Evolutionary conservation across 2,329 filamentous ascomycete species (phyloP).

Genomic region (Botrytis porri): DNA sequence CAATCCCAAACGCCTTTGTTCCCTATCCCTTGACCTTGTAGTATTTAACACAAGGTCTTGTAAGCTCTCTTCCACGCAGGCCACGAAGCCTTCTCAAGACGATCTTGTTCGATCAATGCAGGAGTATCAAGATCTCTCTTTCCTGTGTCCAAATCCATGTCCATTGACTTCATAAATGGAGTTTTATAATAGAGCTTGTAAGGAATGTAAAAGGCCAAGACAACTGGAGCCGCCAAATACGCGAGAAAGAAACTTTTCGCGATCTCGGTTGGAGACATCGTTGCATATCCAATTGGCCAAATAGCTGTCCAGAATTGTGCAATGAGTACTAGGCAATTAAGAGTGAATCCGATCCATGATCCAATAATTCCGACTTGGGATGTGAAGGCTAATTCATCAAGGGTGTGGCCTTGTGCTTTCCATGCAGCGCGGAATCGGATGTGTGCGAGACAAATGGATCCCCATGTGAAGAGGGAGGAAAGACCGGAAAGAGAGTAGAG

Average conservation of each 20-base stretch:
- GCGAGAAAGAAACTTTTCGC: conserved; percentile 55
- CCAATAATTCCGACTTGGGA: conserved; percentile 59
- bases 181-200: conserved; percentile 60
- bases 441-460: conserved; percentile 62
- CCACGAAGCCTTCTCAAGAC: conserved; percentile 24
- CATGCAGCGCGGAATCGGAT: conserved; percentile 66
- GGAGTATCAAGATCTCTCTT: conserved; percentile 29
- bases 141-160: conserved; percentile 33
- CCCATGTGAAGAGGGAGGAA: conserved; percentile 60
- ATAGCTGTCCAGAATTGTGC: conserved; percentile 44
- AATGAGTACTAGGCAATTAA: conserved; percentile 47
- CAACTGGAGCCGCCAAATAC: conserved; percentile 55
- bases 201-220: conserved; percentile 54
- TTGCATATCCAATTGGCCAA: conserved; percentile 47
- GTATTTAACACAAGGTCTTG: conserved; percentile 13
- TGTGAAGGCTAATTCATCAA: conserved; percentile 64
- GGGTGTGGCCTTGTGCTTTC: conserved; percentile 52
- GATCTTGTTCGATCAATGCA: conserved; percentile 30
- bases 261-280: conserved; percentile 30
- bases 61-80: conserved; percentile 33
- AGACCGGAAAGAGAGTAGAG: conserved; percentile 62
- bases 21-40: background rate
- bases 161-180: conserved; percentile 22
- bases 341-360: conserved; percentile 57
- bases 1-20: background rate